Base-by-base conservation (phyloP, 331 rosid genomes). In the Cucumis variabilis region DNA sequence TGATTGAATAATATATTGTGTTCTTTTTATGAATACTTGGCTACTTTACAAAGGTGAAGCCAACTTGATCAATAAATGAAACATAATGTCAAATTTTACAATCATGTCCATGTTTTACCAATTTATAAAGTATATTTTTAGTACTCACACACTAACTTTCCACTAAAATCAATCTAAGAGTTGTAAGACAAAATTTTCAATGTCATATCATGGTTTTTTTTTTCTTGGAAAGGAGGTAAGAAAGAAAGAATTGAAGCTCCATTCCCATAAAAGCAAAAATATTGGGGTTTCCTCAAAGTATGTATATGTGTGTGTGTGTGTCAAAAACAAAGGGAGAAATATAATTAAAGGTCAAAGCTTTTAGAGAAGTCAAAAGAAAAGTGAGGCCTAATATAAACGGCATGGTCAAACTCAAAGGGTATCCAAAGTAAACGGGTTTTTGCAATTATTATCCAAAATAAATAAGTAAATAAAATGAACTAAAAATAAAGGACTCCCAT, bases 341-440 rank as follows among this genome's bases (percentile, higher is more conserved):
- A 71, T 63, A 71, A 72, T 72, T 73, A 73, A 70, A 73, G 80
- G 80, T 46, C 82, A 75, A 75, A 46, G 62, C 60, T 74, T 21
- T 46, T 75, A 75, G 12, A 46, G 30, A 75, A 75, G 82, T 44
- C 58, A 75, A 75, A 75, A 46, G 25, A 73, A 73, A 41, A 73
- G 55, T 1, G 76, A 72, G 46, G 23, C 21, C 21, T 58, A 58
- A 24, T 62, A 62, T 62, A 20, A 6, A 62, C 7, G 9, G 2
- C 24, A 62, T 72, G 53, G 25, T 73, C 79, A 73, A 73, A 73
- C 53, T 73, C 24, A 73, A 33, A 20, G 79, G 50, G 53, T 8
- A 30, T 37, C 53, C 27, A 74, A 41, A 74, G 53, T 37, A 74
- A 74, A 44, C 62, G 33, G 12, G 7, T 33, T 72, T 21, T 21